Evolutionary conservation across 1,139 yeast species (phyloP).

Genomic region (Hyphopichia wangnamkhiaoensis): DNA sequence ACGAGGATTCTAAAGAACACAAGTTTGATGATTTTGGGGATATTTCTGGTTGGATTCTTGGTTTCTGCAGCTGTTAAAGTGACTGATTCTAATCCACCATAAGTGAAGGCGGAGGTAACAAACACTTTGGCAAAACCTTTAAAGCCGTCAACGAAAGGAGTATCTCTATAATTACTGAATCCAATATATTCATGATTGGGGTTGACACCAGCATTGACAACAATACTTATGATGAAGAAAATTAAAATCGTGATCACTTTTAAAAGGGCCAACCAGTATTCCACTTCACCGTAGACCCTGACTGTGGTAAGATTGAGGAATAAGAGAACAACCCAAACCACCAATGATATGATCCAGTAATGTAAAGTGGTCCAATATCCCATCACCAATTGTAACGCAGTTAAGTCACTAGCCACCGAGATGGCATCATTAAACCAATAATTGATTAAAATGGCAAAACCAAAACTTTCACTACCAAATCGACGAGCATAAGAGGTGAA

Average conservation of each 20-base stretch:
- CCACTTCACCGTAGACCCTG: slow-evolving; percentile 46
- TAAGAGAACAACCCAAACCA: slow-evolving; percentile 59
- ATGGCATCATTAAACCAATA: slow-evolving; percentile 70
- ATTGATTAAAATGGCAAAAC: slow-evolving; percentile 61
- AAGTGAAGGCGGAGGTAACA: slow-evolving; percentile 64
- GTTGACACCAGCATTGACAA: slow-evolving; percentile 40
- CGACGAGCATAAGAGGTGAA: slow-evolving; percentile 61
- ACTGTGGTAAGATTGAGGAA: slow-evolving; percentile 56
- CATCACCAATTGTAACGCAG: slow-evolving; percentile 59
- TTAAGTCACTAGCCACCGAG: slow-evolving; percentile 61
- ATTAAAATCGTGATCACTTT: slow-evolving; percentile 42
- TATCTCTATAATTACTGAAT: slow-evolving; percentile 42
- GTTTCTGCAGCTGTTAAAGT: slow-evolving; percentile 71
- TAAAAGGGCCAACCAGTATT: slow-evolving; percentile 39
- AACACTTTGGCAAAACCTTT: slow-evolving; percentile 40
- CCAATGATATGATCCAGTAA: slow-evolving; percentile 55
- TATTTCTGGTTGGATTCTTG: slow-evolving; percentile 55
- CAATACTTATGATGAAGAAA: slow-evolving; percentile 39
- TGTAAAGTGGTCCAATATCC: slow-evolving; percentile 63
- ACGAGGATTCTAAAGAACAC: slow-evolving; percentile 54
- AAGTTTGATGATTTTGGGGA: slow-evolving; percentile 58
- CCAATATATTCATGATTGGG: slow-evolving; percentile 37
- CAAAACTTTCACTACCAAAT: slow-evolving; percentile 62
- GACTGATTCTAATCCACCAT: slow-evolving; percentile 67
- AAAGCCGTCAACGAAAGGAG: slow-evolving; percentile 44